A percentile compares a stretch with the other conserved stretches of the same genome.
Conservation (phyloP, 768 basidiomycete genomes). For the Lactarius pseudohatsudake region DNA sequence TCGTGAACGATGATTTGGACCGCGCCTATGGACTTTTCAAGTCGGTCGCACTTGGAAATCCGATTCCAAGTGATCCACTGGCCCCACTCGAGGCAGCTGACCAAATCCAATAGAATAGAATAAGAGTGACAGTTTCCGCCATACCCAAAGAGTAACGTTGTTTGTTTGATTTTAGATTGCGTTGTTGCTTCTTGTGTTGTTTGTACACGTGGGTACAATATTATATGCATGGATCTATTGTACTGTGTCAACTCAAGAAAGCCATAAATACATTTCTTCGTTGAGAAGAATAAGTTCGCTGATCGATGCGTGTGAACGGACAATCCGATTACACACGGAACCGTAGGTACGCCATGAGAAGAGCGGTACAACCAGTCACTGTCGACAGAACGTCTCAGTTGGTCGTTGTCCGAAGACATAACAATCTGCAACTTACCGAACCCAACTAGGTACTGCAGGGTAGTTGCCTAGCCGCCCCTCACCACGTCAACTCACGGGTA, state of each 20-base stretch:
- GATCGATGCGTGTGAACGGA: neutral
- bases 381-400: conserved; percentile 26
- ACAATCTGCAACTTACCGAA: conserved; percentile 56
- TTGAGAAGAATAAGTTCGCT: neutral
- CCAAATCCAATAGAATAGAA: conserved; percentile 1
- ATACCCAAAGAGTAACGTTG: neutral
- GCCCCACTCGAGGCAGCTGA: conserved; percentile 54
- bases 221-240: conserved; percentile 2
- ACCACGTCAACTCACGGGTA: neutral
- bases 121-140: neutral
- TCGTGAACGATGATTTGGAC: conserved; percentile 90
- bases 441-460: conserved; percentile 83
- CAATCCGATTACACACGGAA: conserved; percentile 47
- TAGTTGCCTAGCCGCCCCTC: conserved; percentile 59
- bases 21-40: conserved; percentile 78
- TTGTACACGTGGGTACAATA: neutral
- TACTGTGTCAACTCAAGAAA: neutral
- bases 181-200: neutral
- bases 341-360: conserved; percentile 85
- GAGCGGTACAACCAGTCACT: conserved; percentile 85
- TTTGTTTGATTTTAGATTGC: conserved; percentile 5
- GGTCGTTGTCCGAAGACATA: neutral
- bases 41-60: conserved; percentile 70
- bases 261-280: conserved; percentile 11
- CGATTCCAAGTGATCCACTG: conserved; percentile 57